Conservation (phyloP, 225 moss, liverwort and hornwort genomes). For the Ulota crispa region DNA sequence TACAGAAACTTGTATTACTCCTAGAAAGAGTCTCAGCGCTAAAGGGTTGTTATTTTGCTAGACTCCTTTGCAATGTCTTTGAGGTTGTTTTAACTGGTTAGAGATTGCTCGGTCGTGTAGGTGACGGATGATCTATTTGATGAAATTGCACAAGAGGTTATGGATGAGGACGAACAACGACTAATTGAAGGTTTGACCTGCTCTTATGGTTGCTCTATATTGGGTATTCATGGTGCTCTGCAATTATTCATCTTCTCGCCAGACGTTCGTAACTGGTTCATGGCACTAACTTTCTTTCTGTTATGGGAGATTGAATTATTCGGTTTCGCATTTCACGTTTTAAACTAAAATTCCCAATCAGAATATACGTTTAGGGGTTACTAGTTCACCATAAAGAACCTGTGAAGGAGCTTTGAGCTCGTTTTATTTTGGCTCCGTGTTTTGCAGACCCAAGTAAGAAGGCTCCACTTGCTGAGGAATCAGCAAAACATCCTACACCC, state of each 20-base stretch:
- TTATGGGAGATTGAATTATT: background rate
- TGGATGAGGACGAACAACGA: conserved; percentile 84
- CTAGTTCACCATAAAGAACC: background rate
- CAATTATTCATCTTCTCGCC: background rate
- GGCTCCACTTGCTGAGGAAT: conserved; percentile 36
- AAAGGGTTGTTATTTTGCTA: background rate
- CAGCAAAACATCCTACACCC: conserved; percentile 27
- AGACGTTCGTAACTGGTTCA: background rate
- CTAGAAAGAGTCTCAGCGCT: background rate
- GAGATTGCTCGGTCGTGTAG: conserved; percentile 41
- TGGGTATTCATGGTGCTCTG: conserved; percentile 11
- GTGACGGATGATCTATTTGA: conserved; percentile 97
- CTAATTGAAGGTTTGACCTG: conserved; percentile 65
- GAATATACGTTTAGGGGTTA: background rate
- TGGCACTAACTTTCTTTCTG: background rate
- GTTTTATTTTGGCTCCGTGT: background rate
- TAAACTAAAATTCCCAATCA: background rate
- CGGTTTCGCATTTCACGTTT: background rate
- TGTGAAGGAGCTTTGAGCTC: background rate
- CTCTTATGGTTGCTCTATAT: conserved; percentile 3
- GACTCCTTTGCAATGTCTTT: background rate
- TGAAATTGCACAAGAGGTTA: conserved; percentile 96
- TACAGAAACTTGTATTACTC: background rate
- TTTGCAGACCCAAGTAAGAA: conserved; percentile 55
- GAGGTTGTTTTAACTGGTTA: background rate